Percentiles rank a stretch among this genome's conserved stretches.
Evolutionary conservation across 495 filamentous ascomycete genomes (phyloP).

Genomic region (Neurospora terricola): DNA sequence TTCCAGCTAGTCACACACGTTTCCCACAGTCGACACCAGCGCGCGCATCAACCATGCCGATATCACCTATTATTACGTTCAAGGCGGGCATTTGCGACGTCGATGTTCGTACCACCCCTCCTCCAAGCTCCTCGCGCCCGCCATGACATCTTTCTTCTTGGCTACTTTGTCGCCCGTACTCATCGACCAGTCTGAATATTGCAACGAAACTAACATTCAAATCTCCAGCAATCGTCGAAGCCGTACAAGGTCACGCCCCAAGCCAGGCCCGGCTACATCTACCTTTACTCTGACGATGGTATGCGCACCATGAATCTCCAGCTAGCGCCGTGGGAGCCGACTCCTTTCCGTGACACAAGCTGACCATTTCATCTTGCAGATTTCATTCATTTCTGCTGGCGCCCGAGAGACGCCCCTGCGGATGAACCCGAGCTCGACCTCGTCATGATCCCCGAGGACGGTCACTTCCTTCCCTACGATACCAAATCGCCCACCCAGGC

Average conservation of each 20-base stretch:
- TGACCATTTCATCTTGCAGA: conserved; percentile 37
- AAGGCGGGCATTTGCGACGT: conserved; percentile 90
- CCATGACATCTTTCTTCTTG: not conserved
- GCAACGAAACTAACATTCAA: conserved; percentile 15
- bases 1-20: not conserved
- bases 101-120: conserved; percentile 49
- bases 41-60: conserved; percentile 50
- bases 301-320: conserved; percentile 7
- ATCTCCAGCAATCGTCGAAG: conserved; percentile 41
- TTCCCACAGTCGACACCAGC: not conserved
- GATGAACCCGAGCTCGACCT: conserved; percentile 70
- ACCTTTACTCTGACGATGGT: conserved; percentile 91
- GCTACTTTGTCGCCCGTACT: not conserved
- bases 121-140: not conserved
- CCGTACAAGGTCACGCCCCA: conserved; percentile 59
- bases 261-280: conserved; percentile 75
- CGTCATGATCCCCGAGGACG: conserved; percentile 84
- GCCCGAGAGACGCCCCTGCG: conserved; percentile 42
- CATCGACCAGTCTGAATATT: not conserved
- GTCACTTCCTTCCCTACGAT: conserved; percentile 71
- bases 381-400: conserved; percentile 95
- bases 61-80: conserved; percentile 83
- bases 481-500: conserved; percentile 34
- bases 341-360: not conserved
- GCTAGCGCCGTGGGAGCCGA: not conserved